Percentiles rank a stretch among this genome's conserved stretches.
These are phyloP conservation scores for Monilinia polystroma DNA, from an alignment of 2,329 filamentous ascomycete species.

Conservation along the genomic window DNA sequence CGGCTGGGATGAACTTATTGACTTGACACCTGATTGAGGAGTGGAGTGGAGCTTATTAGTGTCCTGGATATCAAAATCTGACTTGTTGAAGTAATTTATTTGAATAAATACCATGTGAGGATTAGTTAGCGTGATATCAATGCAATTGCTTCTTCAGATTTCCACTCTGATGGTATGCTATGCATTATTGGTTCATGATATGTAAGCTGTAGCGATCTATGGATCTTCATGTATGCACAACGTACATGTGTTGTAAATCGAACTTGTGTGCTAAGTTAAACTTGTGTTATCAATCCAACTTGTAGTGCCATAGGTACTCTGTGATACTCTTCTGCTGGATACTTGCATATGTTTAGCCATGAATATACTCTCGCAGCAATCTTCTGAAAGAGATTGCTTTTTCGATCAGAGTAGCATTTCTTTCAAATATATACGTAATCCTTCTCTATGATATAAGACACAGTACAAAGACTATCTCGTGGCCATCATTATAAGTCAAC, in stretches of 20 bases:
- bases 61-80: neutral
- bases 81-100: neutral
- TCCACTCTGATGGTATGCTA: too few relatives aligned
- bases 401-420: neutral
- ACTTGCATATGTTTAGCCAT: neutral
- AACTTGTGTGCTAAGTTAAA: neutral
- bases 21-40: constrained; percentile 9
- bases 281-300: too few relatives aligned
- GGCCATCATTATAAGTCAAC: neutral
- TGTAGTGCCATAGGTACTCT: neutral
- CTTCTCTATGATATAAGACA: neutral
- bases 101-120: neutral
- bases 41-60: neutral
- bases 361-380: fast-evolving
- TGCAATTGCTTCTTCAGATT: neutral
- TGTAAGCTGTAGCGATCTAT: neutral
- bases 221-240: neutral
- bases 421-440: neutral
- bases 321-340: neutral
- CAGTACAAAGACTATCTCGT: neutral
- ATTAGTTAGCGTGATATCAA: neutral
- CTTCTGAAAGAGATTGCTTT: neutral
- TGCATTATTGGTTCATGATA: neutral
- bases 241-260: neutral
- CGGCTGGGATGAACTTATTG: neutral